Evolutionary conservation across 1,139 yeast species (phyloP), one percentile per base, ranked within the genome.

Genomic region (Keqinozyma sinolaborantium): DNA sequence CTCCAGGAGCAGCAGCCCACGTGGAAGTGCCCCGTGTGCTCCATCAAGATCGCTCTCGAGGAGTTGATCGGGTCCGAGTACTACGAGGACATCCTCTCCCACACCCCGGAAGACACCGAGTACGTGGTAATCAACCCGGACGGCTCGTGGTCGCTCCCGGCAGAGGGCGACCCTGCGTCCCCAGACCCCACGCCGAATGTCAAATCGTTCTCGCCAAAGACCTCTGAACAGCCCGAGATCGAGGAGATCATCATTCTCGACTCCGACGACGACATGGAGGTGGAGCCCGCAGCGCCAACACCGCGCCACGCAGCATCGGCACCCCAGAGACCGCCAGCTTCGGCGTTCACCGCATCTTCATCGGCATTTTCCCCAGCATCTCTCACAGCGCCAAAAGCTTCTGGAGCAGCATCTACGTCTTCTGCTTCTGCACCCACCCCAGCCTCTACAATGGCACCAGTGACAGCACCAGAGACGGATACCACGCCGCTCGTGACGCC

Each of bases 21-120:
- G 0, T 82, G 87, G 86, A 57, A 56, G 26, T 83, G 94, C 47
- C 90, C 90, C 0, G 64, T 79, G 9, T 83, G 94, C 47, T 70
- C 65, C 33, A 53, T 51, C 4, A 38, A 44, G 4, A 47, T 79
- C 2, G 51, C 59, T 4, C 50, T 78, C 1, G 60, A 67, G n/a
- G 78, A 77, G 39, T 52, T 83, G 35, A 74, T 80, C 0, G 54
- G 81, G 1, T 79, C 80, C 38, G 86, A 81, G 39, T 83, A 73
- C 48, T 71, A 80, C 25, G 45, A 55, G 26, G 79, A 76, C 10
- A 70, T 83, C 25, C 44, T 83, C 11, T 46, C 59, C 1, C 42
- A 49, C 4, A 73, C 77, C 1, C 48, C 51, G 9, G 69, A 60
- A 3, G 73, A 68, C 14, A 68, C 69, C 3, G 86, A 80, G 26